Percentiles rank a stretch among this genome's conserved stretches.
Conservation (phyloP, 2,329 filamentous ascomycete species). For the Rhinocladiella similis region DNA sequence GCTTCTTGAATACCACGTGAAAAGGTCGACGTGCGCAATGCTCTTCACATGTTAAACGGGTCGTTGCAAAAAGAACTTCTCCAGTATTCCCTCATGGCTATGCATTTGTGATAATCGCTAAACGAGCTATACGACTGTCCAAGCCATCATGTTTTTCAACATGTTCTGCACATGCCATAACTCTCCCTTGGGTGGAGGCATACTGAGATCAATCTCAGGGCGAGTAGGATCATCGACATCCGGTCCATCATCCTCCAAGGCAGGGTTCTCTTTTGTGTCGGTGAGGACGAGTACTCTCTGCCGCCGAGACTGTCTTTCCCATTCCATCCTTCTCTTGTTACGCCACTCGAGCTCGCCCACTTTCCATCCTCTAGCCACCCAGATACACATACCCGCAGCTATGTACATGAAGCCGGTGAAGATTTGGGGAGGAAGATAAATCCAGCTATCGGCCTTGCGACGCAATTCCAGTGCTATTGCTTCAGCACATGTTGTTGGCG, state of each 20-base stretch:
- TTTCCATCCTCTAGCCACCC: conserved; percentile 44
- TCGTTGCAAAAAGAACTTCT: no score
- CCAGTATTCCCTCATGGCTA: no score
- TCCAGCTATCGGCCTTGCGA: conserved; percentile 35
- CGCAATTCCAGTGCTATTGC: conserved; percentile 63
- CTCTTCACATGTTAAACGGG: no score
- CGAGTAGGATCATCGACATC: not conserved
- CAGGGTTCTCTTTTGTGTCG: not conserved
- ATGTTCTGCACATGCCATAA: not conserved
- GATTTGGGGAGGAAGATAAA: conserved; percentile 47
- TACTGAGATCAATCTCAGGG: not conserved
- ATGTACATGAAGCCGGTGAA: conserved; percentile 65
- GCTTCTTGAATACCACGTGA: no score
- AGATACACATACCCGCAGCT: conserved; percentile 51
- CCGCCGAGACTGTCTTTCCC: not conserved
- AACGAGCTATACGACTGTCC: not conserved
- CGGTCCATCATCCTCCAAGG: not conserved
- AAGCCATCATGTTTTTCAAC: not conserved
- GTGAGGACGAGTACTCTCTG: not conserved
- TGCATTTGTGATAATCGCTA: no score
- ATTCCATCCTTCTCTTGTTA: conserved; percentile 5
- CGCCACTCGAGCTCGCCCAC: conserved; percentile 34
- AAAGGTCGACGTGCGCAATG: no score
- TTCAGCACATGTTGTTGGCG: conserved; percentile 49
- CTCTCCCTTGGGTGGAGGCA: not conserved